Percentiles rank a stretch among this genome's conserved stretches.
Conservation (phyloP, 805 yeast species). For the Metschnikowia reukaufii region DNA sequence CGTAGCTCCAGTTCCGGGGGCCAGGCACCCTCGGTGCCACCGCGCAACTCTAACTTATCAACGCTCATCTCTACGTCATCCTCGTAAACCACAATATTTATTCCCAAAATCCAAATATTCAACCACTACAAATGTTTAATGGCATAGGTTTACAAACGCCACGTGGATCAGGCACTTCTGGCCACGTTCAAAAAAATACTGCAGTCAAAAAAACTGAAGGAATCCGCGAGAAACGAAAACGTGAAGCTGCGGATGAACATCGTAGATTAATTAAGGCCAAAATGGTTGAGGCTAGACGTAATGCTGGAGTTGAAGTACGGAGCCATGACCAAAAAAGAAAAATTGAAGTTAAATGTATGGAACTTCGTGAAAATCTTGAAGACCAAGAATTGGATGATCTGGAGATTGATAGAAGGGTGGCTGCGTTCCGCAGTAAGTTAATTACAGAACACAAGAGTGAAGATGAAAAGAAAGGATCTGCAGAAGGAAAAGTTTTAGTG, state of each 20-base stretch:
- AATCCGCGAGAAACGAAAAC: constrained; percentile 31
- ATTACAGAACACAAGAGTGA: constrained; percentile 1
- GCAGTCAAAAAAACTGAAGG: constrained; percentile 25
- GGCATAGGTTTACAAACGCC: constrained; percentile 58
- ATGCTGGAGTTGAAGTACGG: constrained; percentile 25
- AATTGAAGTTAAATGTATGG: constrained; percentile 49
- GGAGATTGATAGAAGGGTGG: constrained; percentile 25
- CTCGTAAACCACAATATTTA: neutral
- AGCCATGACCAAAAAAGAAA: constrained; percentile 38
- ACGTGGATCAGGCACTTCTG: constrained; percentile 65
- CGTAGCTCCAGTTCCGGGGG: too few species aligned
- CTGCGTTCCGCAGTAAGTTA: constrained; percentile 22
- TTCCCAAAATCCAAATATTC: neutral
- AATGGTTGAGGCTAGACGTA: constrained; percentile 11
- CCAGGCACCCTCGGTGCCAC: too few species aligned
- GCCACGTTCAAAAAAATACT: constrained; percentile 52
- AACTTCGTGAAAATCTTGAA: constrained; percentile 51
- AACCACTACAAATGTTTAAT: constrained; percentile 37
- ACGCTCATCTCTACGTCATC: neutral
- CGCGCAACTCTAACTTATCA: too few species aligned
- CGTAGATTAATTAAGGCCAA: constrained; percentile 17
- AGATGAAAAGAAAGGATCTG: neutral
- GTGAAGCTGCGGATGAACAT: constrained; percentile 18
- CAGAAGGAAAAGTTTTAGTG: neutral
- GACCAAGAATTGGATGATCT: constrained; percentile 44